Conservation (phyloP, 2,329 filamentous ascomycete species). For the Fusarium denticulatum region DNA sequence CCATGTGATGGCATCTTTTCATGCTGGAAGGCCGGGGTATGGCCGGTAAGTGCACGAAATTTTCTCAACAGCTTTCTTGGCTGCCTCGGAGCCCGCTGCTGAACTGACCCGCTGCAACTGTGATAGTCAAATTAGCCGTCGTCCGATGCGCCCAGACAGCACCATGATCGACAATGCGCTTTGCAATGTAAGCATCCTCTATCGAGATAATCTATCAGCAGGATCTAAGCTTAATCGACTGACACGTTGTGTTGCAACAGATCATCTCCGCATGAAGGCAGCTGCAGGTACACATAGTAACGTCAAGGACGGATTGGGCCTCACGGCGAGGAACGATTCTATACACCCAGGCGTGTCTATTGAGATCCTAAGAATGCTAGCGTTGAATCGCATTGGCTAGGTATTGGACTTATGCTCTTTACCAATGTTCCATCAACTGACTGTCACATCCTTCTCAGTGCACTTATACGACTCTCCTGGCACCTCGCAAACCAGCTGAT, state of each 20-base stretch:
- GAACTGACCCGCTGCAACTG: neutral
- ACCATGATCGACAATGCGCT: neutral
- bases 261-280: neutral
- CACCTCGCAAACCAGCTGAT: constrained; percentile 7
- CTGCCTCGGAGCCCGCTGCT: neutral
- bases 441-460: constrained; percentile 2
- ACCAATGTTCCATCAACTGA: neutral
- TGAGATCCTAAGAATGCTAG: too few species aligned
- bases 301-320: neutral
- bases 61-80: too few species aligned
- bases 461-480: constrained; percentile 3
- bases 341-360: neutral
- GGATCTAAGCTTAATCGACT: neutral
- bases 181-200: rapidly evolving
- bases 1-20: neutral
- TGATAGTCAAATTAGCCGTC: rapidly evolving
- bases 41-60: too few species aligned
- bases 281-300: neutral
- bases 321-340: neutral
- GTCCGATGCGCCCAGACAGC: neutral
- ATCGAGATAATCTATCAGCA: neutral
- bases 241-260: neutral
- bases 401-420: too few species aligned
- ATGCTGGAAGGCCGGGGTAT: too few species aligned
- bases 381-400: rapidly evolving